These are phyloP conservation scores for Firmiana major DNA, from an alignment of 345 rosid genomes.

Conservation along the genomic window DNA sequence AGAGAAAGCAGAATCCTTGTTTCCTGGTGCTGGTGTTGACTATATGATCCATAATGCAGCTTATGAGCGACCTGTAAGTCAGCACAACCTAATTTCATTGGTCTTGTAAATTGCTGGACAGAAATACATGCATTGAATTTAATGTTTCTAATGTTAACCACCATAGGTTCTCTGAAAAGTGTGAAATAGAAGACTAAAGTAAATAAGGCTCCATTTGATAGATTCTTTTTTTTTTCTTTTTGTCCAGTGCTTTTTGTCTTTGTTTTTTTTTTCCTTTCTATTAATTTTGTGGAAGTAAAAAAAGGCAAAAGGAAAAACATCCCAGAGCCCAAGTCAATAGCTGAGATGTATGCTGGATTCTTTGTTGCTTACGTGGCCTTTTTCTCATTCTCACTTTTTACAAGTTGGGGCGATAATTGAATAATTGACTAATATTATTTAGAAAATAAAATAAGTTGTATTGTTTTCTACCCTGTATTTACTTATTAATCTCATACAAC, in stretches of 20 bases:
- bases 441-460: background rate
- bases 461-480: background rate
- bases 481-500: background rate
- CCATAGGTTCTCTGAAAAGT: background rate
- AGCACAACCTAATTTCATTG: constrained; percentile 8
- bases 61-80: constrained; percentile 86
- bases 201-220: background rate
- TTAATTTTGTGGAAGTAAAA: no score
- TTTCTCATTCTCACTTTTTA: background rate
- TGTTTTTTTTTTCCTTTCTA: no score
- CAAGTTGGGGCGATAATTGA: background rate
- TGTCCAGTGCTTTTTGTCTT: no score
- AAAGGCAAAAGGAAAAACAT: no score
- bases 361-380: background rate
- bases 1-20: constrained; percentile 64
- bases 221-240: no score
- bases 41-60: constrained; percentile 94
- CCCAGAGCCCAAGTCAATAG: background rate
- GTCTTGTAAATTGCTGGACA: background rate
- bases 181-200: background rate
- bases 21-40: constrained; percentile 67
- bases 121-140: background rate
- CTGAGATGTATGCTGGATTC: background rate
- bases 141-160: background rate
- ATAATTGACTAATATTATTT: background rate